These are phyloP conservation scores for Suillus alpinus DNA, from an alignment of 768 basidiomycete species.

Conservation along the genomic window DNA sequence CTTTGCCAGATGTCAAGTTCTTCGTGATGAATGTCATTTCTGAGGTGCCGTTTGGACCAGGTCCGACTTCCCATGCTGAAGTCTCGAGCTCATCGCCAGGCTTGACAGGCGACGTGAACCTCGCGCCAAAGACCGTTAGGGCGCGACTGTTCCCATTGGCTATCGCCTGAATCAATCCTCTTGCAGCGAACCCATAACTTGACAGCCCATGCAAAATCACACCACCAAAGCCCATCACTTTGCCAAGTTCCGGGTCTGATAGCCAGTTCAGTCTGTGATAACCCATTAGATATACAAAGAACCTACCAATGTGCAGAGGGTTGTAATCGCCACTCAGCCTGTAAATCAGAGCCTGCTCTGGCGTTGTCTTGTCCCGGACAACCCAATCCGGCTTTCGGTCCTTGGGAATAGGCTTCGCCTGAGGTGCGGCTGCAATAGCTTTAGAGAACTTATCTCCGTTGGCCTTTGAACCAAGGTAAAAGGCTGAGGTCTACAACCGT, in stretches of 20 bases:
- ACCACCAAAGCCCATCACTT: slow-evolving; percentile 74
- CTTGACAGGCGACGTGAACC: slow-evolving; percentile 82
- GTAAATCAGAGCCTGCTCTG: slow-evolving; percentile 68
- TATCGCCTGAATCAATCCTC: slow-evolving; percentile 64
- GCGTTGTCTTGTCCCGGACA: slow-evolving; percentile 57
- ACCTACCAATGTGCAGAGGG: slow-evolving; percentile 68
- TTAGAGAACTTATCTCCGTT: slow-evolving; percentile 63
- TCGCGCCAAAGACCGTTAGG: slow-evolving; percentile 64
- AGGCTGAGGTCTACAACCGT: slow-evolving; percentile 51
- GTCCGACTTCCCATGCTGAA: slow-evolving; percentile 72
- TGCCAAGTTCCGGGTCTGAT: slow-evolving; percentile 71
- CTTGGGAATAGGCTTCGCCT: slow-evolving; percentile 58
- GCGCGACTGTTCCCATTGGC: slow-evolving; percentile 60
- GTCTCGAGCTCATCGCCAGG: slow-evolving; percentile 83
- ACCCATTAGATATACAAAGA: background rate
- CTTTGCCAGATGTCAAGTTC: slow-evolving; percentile 59
- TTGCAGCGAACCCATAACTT: slow-evolving; percentile 78
- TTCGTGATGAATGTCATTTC: slow-evolving; percentile 66
- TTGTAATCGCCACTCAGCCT: slow-evolving; percentile 80
- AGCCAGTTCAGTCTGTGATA: background rate
- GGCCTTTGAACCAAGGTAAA: slow-evolving; percentile 67
- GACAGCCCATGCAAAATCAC: slow-evolving; percentile 85
- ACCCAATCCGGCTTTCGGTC: slow-evolving; percentile 61
- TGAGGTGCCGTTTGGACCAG: slow-evolving; percentile 53
- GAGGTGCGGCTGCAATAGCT: slow-evolving; percentile 55